Conservation (phyloP, 78 protist genomes). For the Chrysochromulina tobinii region DNA sequence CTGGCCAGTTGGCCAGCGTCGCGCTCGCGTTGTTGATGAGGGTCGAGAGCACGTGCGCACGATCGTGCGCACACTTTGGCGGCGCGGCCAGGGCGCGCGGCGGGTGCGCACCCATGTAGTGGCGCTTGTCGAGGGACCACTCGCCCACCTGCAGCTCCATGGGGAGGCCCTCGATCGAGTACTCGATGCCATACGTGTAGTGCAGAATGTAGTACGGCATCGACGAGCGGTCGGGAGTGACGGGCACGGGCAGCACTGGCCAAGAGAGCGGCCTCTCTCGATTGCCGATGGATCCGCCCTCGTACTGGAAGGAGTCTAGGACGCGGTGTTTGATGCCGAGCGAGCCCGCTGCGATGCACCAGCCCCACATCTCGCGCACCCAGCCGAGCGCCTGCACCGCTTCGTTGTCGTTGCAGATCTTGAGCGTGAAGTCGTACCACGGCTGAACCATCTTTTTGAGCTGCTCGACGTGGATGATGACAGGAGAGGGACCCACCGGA, state of each 20-base stretch:
- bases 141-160: conserved; percentile 20
- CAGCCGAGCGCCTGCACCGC: conserved; percentile 9
- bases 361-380: conserved; percentile 19
- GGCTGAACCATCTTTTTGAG: background rate
- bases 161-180: background rate
- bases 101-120: background rate
- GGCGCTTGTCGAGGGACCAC: conserved; percentile 27
- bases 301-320: background rate
- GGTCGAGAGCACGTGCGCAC: background rate
- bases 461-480: background rate
- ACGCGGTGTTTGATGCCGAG: background rate
- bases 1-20: background rate
- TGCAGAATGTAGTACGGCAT: background rate
- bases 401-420: background rate
- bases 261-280: background rate
- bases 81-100: background rate
- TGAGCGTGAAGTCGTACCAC: background rate
- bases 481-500: background rate
- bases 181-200: conserved; percentile 18
- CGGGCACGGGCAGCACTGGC: background rate
- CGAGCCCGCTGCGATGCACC: background rate
- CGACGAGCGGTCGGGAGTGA: background rate
- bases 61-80: background rate
- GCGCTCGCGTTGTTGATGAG: background rate
- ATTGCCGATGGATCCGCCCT: conserved; percentile 16